A percentile compares a stretch with the other conserved stretches of the same genome.
Evolutionary conservation across 1,284 basidiomycete species (phyloP).

Genomic region (Malassezia yamatoensis): DNA sequence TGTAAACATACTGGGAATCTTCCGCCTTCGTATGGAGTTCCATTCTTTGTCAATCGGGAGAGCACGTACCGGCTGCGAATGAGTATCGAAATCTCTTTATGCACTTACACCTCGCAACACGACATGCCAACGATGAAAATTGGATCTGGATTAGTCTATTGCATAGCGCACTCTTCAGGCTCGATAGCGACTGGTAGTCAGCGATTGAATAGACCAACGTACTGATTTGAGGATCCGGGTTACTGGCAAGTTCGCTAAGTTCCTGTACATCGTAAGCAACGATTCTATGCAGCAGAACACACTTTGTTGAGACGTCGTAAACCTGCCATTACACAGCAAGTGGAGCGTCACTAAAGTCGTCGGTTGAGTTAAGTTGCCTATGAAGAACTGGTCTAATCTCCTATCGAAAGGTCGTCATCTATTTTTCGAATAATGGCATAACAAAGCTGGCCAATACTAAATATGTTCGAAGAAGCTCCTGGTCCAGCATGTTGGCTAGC

Average conservation of each 20-base stretch:
- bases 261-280: constrained; percentile 1
- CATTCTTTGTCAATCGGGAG: not conserved
- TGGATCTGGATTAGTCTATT: not conserved
- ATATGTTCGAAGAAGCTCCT: not conserved
- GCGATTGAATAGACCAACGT: not conserved
- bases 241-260: constrained; percentile 4
- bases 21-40: constrained; percentile 14
- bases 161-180: constrained; percentile 5
- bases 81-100: not conserved
- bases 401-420: too few species aligned
- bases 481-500: not conserved
- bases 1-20: constrained; percentile 4
- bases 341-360: too few species aligned
- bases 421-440: too few species aligned
- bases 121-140: constrained; percentile 11
- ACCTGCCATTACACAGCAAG: constrained; percentile 5
- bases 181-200: not conserved
- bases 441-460: not conserved
- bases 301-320: constrained; percentile 10
- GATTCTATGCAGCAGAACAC: not conserved
- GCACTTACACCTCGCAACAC: constrained; percentile 3
- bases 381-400: too few species aligned
- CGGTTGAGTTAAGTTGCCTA: too few species aligned
- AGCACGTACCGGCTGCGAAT: not conserved
- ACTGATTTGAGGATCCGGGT: constrained; percentile 7